Evolutionary conservation across 139 green algal genomes (phyloP).

Genomic region (Haematococcus lacustris): DNA sequence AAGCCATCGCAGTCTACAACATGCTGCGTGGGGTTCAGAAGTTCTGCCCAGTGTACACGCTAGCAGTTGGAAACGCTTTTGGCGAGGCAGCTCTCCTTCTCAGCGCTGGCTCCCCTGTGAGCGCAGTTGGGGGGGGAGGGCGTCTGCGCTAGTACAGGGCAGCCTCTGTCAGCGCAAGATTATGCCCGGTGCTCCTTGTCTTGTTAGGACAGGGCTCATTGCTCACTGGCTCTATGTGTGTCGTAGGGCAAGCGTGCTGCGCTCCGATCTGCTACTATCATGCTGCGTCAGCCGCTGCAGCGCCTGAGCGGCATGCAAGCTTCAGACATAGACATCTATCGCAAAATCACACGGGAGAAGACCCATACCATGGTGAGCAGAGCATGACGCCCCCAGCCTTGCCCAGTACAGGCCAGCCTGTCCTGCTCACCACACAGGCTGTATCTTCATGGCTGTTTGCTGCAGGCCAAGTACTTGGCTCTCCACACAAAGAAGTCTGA

Average conservation of each 20-base stretch:
- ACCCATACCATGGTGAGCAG: constrained; percentile 74
- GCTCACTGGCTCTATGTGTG: no score
- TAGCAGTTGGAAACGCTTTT: constrained; percentile 91
- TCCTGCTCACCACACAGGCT: no score
- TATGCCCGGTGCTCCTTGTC: no score
- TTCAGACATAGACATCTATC: constrained; percentile 95
- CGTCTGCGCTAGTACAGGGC: no score
- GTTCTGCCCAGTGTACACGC: constrained; percentile 73
- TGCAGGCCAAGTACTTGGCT: constrained; percentile 58
- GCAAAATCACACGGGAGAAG: constrained; percentile 84
- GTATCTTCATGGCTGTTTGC: no score
- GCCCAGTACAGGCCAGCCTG: no score
- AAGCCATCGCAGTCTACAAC: constrained; percentile 97
- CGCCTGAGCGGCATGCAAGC: constrained; percentile 84
- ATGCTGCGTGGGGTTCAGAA: constrained; percentile 93
- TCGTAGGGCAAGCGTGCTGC: constrained; percentile 81
- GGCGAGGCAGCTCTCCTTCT: constrained; percentile 96
- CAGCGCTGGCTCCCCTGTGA: constrained; percentile 71
- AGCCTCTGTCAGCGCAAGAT: no score
- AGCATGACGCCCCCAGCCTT: no score
- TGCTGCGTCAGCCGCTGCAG: constrained; percentile 94
- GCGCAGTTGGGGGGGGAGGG: neutral
- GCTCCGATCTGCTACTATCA: constrained; percentile 91
- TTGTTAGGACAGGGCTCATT: no score
- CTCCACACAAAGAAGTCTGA: constrained; percentile 69